Evolutionary conservation across 2,329 filamentous ascomycete genomes (phyloP), one percentile per base, ranked within the genome.

Genomic region (Curvularia hawaiiensis): DNA sequence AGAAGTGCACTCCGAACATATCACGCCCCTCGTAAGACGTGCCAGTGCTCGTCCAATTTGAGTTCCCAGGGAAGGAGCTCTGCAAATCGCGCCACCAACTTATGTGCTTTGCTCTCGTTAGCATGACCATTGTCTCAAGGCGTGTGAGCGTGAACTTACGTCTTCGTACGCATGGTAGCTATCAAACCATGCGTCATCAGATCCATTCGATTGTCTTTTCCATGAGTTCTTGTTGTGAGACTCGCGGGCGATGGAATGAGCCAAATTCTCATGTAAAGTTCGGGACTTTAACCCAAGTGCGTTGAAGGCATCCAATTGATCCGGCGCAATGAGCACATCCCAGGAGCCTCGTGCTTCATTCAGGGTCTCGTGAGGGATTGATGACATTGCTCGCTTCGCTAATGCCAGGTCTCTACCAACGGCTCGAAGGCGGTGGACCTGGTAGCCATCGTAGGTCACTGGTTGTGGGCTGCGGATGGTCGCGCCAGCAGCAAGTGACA

Each of bases 191-290:
- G 62, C 55, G 31, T 62, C 63, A 10, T 59, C 57, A 0, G 64
- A 59, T 9, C 51, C 50, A 24, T 66, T 61, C 8, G 59, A 47
- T 33, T 72, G 61, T 24, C 70, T 63, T 58, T 68, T 70, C 63
- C 64, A 67, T 1, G 35, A 49, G 10, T 9, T 84, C 83, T 68
- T 88, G 5, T 63, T 56, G 20, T 64, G 55, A n/a, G 64, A 66
- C 54, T 82, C 79, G 35, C 68, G 71, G 11, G 68, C 68, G 56
- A 82, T 82, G 2, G 78, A 76, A n/a, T 61, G 44, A 16, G 79
- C 79, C 6, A 82, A 70, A 63, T 82, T 71, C 31, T 75, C 73
- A 55, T 82, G 78, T 70, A 82, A 75, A 16, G 76, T 61, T 44
- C 74, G 68, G 4, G 62, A 66, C 26, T 72, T 66, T 33, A 79